Base-by-base conservation (phyloP, 495 filamentous ascomycete species). In the Penicillium silybi region DNA sequence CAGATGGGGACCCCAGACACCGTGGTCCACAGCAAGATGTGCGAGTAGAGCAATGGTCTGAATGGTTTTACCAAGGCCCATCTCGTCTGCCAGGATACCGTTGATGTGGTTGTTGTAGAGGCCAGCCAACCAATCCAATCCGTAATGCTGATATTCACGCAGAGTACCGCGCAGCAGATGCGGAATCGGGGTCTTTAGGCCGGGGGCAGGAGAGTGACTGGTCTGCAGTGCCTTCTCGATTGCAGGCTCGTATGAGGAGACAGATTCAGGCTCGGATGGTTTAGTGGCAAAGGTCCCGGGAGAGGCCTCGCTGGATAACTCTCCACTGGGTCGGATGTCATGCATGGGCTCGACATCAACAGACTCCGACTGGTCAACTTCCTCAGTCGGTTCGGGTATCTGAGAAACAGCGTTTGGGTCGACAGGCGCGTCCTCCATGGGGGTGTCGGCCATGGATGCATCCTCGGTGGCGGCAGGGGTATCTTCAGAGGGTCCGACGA, bases 41-140 rank as follows among this genome's bases (percentile, higher is more conserved):
- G 93, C 95, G 44, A 99, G 76, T 9, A 99, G 75, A 13, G 95
- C 86, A 58, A 99, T 99, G 2, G 95, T 97, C 68, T 99, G 95
- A 34, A 99, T 97, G 0, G 95, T 99, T 67, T 99, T 99, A 1
- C 95, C 95, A 20, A 99, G 83, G 59, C 95, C 95, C 95, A 99
- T 99, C 62, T 99, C 95, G 63, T 99, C 95, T 4, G 95, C 95
- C n/a, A 99, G 76, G 44, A 99, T 99, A 37, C 95, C 95, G 64
- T 99, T 99, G 44, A 90, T 93, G 53, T 88, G 81, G 53, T 89
- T 92, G n/a, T 83, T 84, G 68, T 99, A 96, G 4, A 97, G 79
- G 1, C 86, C 85, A 6, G 91, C 90, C 38, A 99, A 86, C 95
- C 95, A 99, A 62, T 99, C 95, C 13, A 99, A 74, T 9, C 95